Conservation (phyloP, 495 filamentous ascomycete species). For the Bombardia bombarda region DNA sequence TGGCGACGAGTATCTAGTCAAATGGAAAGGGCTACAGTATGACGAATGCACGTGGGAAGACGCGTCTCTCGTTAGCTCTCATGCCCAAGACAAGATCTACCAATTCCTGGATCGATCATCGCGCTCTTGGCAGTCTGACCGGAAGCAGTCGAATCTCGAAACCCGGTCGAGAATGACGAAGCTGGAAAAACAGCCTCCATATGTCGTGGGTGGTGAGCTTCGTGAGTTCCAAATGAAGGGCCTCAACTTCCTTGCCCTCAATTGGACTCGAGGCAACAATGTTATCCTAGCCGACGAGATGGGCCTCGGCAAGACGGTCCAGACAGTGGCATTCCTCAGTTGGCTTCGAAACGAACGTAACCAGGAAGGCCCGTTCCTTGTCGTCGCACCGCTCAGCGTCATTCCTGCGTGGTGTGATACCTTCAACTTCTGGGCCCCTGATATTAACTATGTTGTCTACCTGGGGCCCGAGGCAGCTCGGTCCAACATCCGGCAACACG, state of each 20-base stretch:
- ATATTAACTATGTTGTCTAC: slow-evolving; percentile 95
- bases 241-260: slow-evolving; percentile 87
- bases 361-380: slow-evolving; percentile 91
- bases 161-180: slow-evolving; percentile 66
- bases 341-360: slow-evolving; percentile 89
- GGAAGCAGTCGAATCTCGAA: slow-evolving; percentile 60
- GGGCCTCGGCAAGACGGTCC: slow-evolving; percentile 97
- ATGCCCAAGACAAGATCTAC: slow-evolving; percentile 82
- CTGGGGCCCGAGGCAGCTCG: slow-evolving; percentile 79
- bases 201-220: slow-evolving; percentile 77
- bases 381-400: slow-evolving; percentile 90
- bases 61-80: slow-evolving; percentile 62
- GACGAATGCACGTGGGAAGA: slow-evolving; percentile 91
- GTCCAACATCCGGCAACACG: slow-evolving; percentile 74
- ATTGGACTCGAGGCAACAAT: slow-evolving; percentile 86
- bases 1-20: slow-evolving; percentile 77
- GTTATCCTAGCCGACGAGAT: slow-evolving; percentile 98
- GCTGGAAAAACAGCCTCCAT: slow-evolving; percentile 69
- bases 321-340: slow-evolving; percentile 94
- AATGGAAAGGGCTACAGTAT: slow-evolving; percentile 87
- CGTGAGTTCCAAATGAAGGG: slow-evolving; percentile 93
- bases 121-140: slow-evolving; percentile 67
- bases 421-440: slow-evolving; percentile 92
- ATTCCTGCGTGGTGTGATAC: slow-evolving; percentile 98
- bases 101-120: slow-evolving; percentile 76